These are phyloP conservation scores for Cadophora sp. DNA, from an alignment of 2,329 filamentous ascomycete genomes.

Conservation along the genomic window DNA sequence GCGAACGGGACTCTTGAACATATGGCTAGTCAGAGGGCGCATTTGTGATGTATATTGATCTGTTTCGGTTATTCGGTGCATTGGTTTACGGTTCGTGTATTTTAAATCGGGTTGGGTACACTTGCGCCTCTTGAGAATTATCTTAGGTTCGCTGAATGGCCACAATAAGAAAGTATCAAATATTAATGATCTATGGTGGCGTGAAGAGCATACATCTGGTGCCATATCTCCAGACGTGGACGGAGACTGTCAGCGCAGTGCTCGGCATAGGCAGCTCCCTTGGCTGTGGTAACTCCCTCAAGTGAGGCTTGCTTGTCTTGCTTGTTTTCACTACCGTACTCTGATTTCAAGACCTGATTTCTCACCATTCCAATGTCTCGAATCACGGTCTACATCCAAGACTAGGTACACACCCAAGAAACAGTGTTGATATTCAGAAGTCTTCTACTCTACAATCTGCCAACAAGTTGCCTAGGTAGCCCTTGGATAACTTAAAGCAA, in stretches of 20 bases:
- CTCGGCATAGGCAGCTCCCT: not conserved
- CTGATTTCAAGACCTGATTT: not conserved
- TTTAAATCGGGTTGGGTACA: not conserved
- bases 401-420: not conserved
- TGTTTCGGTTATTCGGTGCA: slow-evolving; percentile 10
- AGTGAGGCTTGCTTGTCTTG: not conserved
- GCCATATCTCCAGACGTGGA: not conserved
- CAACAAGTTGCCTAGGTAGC: not conserved
- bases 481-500: not conserved
- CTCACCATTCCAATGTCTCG: not conserved
- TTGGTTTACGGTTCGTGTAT: slow-evolving; percentile 13
- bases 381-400: not conserved
- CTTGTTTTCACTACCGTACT: not conserved
- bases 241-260: not conserved
- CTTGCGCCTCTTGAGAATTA: not conserved
- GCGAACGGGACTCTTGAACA: slow-evolving; percentile 5
- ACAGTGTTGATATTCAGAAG: not conserved
- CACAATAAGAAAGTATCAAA: not conserved
- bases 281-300: not conserved
- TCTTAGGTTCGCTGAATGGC: not conserved
- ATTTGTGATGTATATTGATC: slow-evolving; percentile 8
- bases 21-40: slow-evolving; percentile 7
- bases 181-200: not conserved
- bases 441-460: not conserved
- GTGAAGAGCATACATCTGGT: not conserved